A percentile compares a stretch with the other conserved stretches of the same genome.
Conservation (phyloP, 257 asterid species). For the Penstemon barbatus region DNA sequence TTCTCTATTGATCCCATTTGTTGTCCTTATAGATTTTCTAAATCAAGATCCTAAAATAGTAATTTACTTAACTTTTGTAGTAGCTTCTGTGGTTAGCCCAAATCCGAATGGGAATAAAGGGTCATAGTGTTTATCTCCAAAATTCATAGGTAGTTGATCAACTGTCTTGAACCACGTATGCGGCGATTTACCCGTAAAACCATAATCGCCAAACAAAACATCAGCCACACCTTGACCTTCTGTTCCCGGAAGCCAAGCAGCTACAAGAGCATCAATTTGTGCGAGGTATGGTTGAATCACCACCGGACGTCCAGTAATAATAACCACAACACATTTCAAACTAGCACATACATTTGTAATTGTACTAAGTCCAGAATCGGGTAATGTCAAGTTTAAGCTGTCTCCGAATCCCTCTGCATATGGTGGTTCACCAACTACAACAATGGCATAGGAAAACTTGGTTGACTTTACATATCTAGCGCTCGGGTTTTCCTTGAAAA, state of each 20-base stretch:
- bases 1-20: neutral
- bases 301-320: constrained; percentile 46
- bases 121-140: constrained; percentile 47
- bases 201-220: constrained; percentile 42
- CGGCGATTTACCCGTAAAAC: constrained; percentile 39
- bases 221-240: constrained; percentile 53
- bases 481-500: constrained; percentile 35
- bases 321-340: constrained; percentile 43
- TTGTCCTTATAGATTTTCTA: neutral
- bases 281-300: constrained; percentile 38
- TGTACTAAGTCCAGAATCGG: constrained; percentile 33
- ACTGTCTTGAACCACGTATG: constrained; percentile 48
- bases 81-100: constrained; percentile 36
- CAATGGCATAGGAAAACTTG: constrained; percentile 43
- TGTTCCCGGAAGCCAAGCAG: constrained; percentile 49
- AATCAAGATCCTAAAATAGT: neutral
- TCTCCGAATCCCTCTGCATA: constrained; percentile 46
- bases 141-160: constrained; percentile 49
- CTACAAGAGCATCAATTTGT: constrained; percentile 39
- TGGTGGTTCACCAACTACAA: constrained; percentile 50
- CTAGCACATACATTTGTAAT: constrained; percentile 36
- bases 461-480: constrained; percentile 28
- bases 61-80: neutral
- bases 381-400: constrained; percentile 44
- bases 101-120: constrained; percentile 41